Conservation (phyloP, 2,329 filamentous ascomycete genomes). For the Arachnomyces sp. region DNA sequence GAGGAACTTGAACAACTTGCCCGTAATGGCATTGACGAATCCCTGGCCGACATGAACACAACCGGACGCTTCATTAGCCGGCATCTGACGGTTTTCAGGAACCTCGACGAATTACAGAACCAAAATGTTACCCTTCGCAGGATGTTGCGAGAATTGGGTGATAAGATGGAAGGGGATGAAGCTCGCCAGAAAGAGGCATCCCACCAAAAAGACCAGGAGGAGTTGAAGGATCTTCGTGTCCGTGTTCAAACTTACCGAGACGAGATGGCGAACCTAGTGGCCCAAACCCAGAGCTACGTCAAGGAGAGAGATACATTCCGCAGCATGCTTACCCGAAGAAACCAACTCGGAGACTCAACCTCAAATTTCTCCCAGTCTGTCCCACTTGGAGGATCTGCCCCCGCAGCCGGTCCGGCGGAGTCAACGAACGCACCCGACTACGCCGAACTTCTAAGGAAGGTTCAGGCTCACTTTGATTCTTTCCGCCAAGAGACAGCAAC, state of each 20-base stretch:
- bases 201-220: conserved; percentile 53
- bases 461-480: conserved; percentile 82
- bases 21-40: conserved; percentile 65
- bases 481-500: conserved; percentile 79
- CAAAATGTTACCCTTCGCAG: conserved; percentile 81
- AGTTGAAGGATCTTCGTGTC: conserved; percentile 65
- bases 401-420: conserved; percentile 44
- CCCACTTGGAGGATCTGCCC: conserved; percentile 45
- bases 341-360: conserved; percentile 51
- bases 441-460: conserved; percentile 70
- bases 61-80: conserved; percentile 85
- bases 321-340: conserved; percentile 76
- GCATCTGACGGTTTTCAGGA: conserved; percentile 81
- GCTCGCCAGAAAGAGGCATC: conserved; percentile 55
- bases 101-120: conserved; percentile 73
- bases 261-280: conserved; percentile 72
- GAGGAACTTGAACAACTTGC: conserved; percentile 70
- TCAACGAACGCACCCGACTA: conserved; percentile 60
- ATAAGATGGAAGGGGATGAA: conserved; percentile 86
- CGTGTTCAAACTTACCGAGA: conserved; percentile 74
- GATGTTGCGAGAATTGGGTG: conserved; percentile 75
- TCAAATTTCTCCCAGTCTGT: conserved; percentile 66
- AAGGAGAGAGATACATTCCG: conserved; percentile 97
- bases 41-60: conserved; percentile 67
- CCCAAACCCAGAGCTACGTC: conserved; percentile 85